phyloP scores from a whole-genome alignment of 2,329 filamentous ascomycete genomes.

The Colletotrichum sp. region DNA sequence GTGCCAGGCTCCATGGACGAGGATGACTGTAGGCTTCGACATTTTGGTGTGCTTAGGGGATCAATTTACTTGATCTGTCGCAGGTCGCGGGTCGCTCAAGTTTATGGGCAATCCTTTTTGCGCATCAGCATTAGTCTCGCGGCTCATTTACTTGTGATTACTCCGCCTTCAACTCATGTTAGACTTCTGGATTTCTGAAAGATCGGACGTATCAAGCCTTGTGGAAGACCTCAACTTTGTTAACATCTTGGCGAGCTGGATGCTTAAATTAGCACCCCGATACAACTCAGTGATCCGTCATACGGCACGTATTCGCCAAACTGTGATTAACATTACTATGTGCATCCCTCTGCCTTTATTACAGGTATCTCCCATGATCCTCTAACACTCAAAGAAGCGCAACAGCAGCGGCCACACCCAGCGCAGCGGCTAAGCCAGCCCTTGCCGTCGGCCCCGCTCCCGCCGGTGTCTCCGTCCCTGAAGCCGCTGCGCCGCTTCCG shows the following conservation, averaged over 20 bases:
- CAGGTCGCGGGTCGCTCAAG: background rate
- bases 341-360: background rate
- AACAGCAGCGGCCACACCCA: background rate
- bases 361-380: too few relatives aligned
- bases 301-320: background rate
- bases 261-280: background rate
- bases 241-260: background rate
- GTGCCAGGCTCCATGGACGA: constrained; percentile 11
- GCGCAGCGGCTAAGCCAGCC: background rate
- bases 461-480: background rate
- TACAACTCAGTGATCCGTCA: background rate
- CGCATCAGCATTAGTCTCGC: background rate
- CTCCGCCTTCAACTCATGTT: background rate
- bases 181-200: background rate
- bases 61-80: background rate
- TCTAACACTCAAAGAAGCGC: background rate
- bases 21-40: background rate
- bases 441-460: constrained; percentile 9
- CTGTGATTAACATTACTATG: background rate
- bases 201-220: background rate
- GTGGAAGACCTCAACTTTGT: background rate
- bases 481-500: background rate
- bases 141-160: background rate
- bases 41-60: background rate
- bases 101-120: background rate